phyloP scores from a whole-genome alignment of 164 flowering plant genomes.

The Amborella trichopoda region DNA sequence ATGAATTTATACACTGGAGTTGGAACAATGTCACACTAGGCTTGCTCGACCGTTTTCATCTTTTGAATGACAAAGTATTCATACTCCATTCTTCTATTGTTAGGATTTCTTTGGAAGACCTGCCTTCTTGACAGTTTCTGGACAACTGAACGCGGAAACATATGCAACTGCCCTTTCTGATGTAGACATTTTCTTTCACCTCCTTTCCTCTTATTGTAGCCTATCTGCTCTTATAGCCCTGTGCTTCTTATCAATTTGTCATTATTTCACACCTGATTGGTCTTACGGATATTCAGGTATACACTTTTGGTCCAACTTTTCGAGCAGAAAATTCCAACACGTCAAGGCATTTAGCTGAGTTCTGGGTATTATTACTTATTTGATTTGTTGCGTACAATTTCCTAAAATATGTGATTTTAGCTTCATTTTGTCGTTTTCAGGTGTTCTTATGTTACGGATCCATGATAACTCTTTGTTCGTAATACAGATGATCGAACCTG shows the following conservation, averaged over 20 bases:
- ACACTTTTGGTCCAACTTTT: conserved; percentile 98
- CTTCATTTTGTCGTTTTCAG: no score
- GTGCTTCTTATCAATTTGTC: no score
- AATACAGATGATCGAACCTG: conserved; percentile 94
- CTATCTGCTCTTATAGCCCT: no score
- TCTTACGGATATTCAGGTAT: conserved; percentile 67
- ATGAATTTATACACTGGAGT: no score
- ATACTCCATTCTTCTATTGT: conserved; percentile 1
- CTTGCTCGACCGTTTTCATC: no score
- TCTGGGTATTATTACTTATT: conserved; percentile 51
- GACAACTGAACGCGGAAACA: conserved; percentile 97
- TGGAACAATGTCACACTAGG: no score
- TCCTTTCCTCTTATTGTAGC: no score
- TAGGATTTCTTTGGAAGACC: conserved; percentile 97
- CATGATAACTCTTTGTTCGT: no score
- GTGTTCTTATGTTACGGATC: no score
- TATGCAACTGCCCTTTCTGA: conserved; percentile 94
- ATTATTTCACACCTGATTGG: no score
- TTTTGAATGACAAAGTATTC: no score
- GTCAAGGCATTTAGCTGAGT: conserved; percentile 94
- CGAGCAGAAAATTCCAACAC: conserved; percentile 99
- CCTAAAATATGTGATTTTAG: not conserved
- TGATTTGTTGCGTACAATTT: not conserved
- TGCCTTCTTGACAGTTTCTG: conserved; percentile 98
- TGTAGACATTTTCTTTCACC: conserved; percentile 29